These are phyloP conservation scores for Ilex paraguariensis DNA, from an alignment of 305 asterid species.

Conservation along the genomic window DNA sequence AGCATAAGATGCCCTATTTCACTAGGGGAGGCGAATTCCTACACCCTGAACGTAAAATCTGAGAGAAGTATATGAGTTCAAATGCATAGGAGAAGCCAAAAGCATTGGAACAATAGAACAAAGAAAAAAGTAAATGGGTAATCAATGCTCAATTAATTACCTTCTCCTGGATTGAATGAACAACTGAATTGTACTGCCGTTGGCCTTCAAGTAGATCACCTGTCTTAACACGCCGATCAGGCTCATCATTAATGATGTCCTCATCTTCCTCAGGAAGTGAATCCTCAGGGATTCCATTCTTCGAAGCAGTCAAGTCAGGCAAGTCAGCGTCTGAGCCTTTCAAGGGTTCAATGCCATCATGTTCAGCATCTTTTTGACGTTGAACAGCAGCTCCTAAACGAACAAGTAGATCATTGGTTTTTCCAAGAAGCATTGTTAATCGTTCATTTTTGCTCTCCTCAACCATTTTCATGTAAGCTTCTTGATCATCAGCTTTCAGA, in stretches of 20 bases:
- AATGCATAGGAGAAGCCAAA: too few species aligned
- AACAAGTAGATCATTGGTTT: constrained; percentile 93
- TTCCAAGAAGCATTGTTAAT: constrained; percentile 95
- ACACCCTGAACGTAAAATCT: too few species aligned
- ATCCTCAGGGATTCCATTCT: constrained; percentile 72
- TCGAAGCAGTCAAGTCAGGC: constrained; percentile 54
- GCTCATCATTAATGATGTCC: constrained; percentile 47
- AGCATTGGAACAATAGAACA: too few species aligned
- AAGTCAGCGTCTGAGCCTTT: constrained; percentile 51
- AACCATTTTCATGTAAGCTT: constrained; percentile 99
- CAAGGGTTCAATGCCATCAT: constrained; percentile 63
- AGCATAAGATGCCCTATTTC: too few species aligned
- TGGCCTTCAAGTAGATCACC: constrained; percentile 98
- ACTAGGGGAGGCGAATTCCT: too few species aligned
- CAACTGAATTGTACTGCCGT: constrained; percentile 90
- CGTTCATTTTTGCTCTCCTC: constrained; percentile 99
- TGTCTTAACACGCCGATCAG: constrained; percentile 49
- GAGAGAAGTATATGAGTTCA: too few species aligned
- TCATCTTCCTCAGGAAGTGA: constrained; percentile 72
- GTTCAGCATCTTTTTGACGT: constrained; percentile 93
- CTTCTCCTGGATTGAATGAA: constrained; percentile 98
- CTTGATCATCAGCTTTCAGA: constrained; percentile 97
- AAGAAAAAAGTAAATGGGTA: not conserved
- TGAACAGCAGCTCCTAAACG: constrained; percentile 99
- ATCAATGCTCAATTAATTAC: constrained; percentile 27